Conservation (phyloP, 129 eudicot species). For the Sambucus nigra region DNA sequence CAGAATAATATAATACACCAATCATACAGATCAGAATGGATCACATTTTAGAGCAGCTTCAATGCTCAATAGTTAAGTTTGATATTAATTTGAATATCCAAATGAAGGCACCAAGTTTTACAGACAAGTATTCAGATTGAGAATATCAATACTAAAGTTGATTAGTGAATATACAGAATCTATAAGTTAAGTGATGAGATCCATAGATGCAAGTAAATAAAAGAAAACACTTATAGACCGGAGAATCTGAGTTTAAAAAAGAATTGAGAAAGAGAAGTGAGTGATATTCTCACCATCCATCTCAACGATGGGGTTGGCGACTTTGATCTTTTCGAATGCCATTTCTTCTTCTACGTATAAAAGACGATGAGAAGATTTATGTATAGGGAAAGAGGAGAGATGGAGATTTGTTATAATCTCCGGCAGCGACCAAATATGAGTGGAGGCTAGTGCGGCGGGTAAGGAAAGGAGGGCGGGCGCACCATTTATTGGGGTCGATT, state of each 20-base stretch:
- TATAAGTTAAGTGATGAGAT: too few species aligned
- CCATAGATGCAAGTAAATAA: too few species aligned
- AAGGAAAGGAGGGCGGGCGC: background rate
- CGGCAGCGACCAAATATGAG: background rate
- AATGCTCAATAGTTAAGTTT: too few species aligned
- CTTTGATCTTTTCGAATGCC: constrained; percentile 84
- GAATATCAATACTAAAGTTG: too few species aligned
- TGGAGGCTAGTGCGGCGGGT: background rate
- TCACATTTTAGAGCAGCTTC: background rate
- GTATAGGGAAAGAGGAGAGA: background rate
- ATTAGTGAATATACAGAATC: too few species aligned
- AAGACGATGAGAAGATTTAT: background rate
- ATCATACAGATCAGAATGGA: background rate
- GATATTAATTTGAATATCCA: too few species aligned
- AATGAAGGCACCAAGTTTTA: too few species aligned
- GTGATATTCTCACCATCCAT: constrained; percentile 68
- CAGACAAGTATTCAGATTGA: too few species aligned
- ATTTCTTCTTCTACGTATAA: constrained; percentile 17
- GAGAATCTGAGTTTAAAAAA: background rate
- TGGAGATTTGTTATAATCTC: background rate
- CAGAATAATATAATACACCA: background rate
- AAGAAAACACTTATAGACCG: too few species aligned
- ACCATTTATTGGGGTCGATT: too few species aligned
- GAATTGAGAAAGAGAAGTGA: background rate
- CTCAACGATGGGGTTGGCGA: constrained; percentile 94